Conservation (phyloP, 805 yeast genomes). For the Wilhelminamyces savonicus region DNA sequence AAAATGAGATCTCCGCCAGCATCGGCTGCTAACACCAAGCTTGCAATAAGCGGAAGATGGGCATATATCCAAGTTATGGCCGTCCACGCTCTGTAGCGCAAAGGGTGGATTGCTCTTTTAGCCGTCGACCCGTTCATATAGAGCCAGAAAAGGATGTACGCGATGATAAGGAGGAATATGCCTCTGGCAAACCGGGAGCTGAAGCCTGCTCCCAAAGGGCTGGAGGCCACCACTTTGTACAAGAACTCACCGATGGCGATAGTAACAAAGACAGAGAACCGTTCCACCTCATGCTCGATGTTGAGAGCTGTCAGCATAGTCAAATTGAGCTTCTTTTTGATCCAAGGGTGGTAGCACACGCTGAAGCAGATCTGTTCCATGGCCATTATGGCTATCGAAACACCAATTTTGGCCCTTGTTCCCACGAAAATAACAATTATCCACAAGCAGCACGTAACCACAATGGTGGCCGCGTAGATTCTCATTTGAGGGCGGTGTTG, state of each 20-base stretch:
- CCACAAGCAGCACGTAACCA: slow-evolving; percentile 40
- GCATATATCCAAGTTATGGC: slow-evolving; percentile 41
- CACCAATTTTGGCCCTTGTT: slow-evolving; percentile 40
- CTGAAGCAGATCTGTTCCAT: slow-evolving; percentile 36
- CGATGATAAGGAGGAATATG: slow-evolving; percentile 38
- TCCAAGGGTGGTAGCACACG: slow-evolving; percentile 41
- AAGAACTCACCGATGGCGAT: slow-evolving; percentile 64
- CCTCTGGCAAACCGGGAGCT: slow-evolving; percentile 41
- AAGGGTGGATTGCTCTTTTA: slow-evolving; percentile 44
- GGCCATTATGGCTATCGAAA: slow-evolving; percentile 33
- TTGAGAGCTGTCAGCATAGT: slow-evolving; percentile 53
- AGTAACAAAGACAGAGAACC: slow-evolving; percentile 51
- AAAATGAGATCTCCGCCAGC: slow-evolving; percentile 43
- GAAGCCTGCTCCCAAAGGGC: slow-evolving; percentile 45
- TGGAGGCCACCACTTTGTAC: slow-evolving; percentile 43
- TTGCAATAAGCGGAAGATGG: slow-evolving; percentile 48
- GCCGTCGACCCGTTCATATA: slow-evolving; percentile 51
- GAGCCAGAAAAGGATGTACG: slow-evolving; percentile 46
- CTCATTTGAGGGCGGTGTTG: slow-evolving; percentile 49
- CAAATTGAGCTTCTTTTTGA: slow-evolving; percentile 36
- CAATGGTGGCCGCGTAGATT: slow-evolving; percentile 23
- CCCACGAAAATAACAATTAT: slow-evolving; percentile 44
- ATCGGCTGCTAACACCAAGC: slow-evolving; percentile 52
- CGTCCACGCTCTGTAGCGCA: slow-evolving; percentile 40
- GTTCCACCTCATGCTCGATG: slow-evolving; percentile 62